Percentiles rank a stretch among this genome's conserved stretches.
phyloP scores from a whole-genome alignment of 768 basidiomycete species.

The Sistotremastrum niveocremeum region DNA sequence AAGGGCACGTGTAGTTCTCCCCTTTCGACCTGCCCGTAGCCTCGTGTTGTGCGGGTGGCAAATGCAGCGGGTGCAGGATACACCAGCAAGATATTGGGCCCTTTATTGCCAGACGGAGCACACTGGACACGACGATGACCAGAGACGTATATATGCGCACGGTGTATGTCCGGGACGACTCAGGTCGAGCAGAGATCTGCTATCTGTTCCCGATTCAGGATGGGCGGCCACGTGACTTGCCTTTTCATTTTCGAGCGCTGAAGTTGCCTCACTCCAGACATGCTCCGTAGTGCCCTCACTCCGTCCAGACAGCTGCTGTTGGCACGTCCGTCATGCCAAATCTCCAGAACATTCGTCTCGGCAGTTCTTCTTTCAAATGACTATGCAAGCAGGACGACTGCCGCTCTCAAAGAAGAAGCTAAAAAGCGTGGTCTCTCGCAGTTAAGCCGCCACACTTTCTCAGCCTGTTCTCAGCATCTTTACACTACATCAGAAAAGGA shows the following conservation, averaged over 20 bases:
- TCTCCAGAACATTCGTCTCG: slow-evolving; percentile 29
- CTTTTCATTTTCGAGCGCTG: slow-evolving; percentile 1
- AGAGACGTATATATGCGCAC: too few relatives aligned
- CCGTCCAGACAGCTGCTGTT: slow-evolving; percentile 7
- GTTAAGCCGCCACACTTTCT: slow-evolving; percentile 20
- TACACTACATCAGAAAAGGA: slow-evolving; percentile 30
- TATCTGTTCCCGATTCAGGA: slow-evolving; percentile 1
- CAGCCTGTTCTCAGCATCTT: slow-evolving; percentile 5
- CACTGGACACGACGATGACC: too few relatives aligned
- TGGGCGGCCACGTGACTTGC: slow-evolving; percentile 1
- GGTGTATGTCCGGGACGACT: too few relatives aligned
- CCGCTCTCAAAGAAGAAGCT: slow-evolving; percentile 38
- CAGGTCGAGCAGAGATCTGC: background rate
- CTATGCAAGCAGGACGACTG: slow-evolving; percentile 39
- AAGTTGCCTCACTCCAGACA: slow-evolving; percentile 5
- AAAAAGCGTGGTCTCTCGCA: slow-evolving; percentile 40
- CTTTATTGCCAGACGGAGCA: too few relatives aligned
- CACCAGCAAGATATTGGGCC: too few relatives aligned
- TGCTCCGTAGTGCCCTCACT: slow-evolving; percentile 16
- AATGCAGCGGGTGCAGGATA: too few relatives aligned
- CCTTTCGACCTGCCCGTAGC: too few relatives aligned
- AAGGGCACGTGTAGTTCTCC: too few relatives aligned
- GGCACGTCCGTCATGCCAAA: slow-evolving; percentile 10
- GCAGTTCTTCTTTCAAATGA: slow-evolving; percentile 42
- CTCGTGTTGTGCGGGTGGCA: too few relatives aligned